A percentile compares a stretch with the other conserved stretches of the same genome.
These are phyloP conservation scores for Phytopythium kandeliae DNA, from an alignment of 352 stramenopile species.

Conservation along the genomic window DNA sequence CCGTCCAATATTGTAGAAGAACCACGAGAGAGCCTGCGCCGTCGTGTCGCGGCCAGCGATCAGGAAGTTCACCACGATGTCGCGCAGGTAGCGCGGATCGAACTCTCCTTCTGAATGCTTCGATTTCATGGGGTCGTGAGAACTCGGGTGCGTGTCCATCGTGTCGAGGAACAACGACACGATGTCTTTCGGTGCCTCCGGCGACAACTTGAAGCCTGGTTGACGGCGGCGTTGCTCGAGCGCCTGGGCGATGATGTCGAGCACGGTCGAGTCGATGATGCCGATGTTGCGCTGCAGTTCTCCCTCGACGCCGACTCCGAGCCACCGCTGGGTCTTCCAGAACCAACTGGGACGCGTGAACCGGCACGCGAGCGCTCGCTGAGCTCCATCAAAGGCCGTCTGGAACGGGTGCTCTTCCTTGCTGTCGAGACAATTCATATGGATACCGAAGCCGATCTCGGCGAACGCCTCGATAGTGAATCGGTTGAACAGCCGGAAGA, in stretches of 20 bases:
- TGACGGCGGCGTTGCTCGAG: slow-evolving; percentile 9
- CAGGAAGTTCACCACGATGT: slow-evolving; percentile 79
- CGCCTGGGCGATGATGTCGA: slow-evolving; percentile 34
- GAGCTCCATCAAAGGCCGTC: slow-evolving; percentile 38
- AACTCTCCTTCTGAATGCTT: slow-evolving; percentile 3
- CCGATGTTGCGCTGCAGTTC: slow-evolving; percentile 22
- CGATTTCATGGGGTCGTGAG: slow-evolving; percentile 8
- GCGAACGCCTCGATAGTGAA: slow-evolving; percentile 69
- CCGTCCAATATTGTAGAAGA: slow-evolving; percentile 47
- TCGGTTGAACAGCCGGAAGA: slow-evolving; percentile 32
- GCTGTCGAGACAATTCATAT: slow-evolving; percentile 26
- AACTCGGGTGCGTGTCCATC: slow-evolving; percentile 22
- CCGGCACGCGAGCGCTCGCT: slow-evolving; percentile 24
- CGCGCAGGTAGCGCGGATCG: slow-evolving; percentile 41
- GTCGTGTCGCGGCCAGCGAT: slow-evolving; percentile 78
- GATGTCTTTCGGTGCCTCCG: slow-evolving; percentile 9
- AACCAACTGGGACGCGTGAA: slow-evolving; percentile 31
- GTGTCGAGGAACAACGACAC: slow-evolving; percentile 27
- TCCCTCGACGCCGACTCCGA: slow-evolving; percentile 27
- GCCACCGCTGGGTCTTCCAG: slow-evolving; percentile 37
- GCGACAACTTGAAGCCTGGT: too few species aligned
- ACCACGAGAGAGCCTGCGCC: slow-evolving; percentile 63
- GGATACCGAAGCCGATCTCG: slow-evolving; percentile 63
- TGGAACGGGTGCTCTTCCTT: slow-evolving; percentile 43
- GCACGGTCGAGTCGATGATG: slow-evolving; percentile 28